Base-by-base conservation (phyloP, 177 flowering plant genomes). In the Tripterygium wilfordii region DNA sequence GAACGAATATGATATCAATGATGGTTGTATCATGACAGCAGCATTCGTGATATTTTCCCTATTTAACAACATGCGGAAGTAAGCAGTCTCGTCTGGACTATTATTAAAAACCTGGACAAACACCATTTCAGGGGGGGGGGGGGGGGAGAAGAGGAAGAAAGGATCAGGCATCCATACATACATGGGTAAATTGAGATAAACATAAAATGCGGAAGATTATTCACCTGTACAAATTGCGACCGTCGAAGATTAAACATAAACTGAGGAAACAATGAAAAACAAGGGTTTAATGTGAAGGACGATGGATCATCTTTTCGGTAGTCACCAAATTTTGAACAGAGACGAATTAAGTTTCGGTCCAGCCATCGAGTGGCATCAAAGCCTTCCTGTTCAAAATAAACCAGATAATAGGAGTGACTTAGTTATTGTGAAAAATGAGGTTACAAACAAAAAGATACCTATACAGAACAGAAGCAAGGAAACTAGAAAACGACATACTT, bases 361-460 rank as follows among this genome's bases (percentile, higher is more conserved):
- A 91, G 61, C 98, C 98, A 91, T 61, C 96, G 75, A 36, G 92
- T 85, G 32, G 98, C 86, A 66, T 91, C 96, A 70, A 91, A 88
- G 17, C 72, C 83, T 63, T 88, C 98, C 98, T 91, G 79, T n/a
- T n/a, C n/a, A n/a, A n/a, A n/a, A n/a, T n/a, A n/a, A n/a, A n/a
- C n/a, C n/a, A n/a, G n/a, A n/a, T n/a, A n/a, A n/a, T n/a, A n/a
- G n/a, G n/a, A n/a, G n/a, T n/a, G n/a, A n/a, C n/a, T n/a, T n/a
- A n/a, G n/a, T n/a, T n/a, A n/a, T n/a, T n/a, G n/a, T n/a, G n/a
- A n/a, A n/a, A n/a, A n/a, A n/a, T n/a, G n/a, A n/a, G n/a, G n/a
- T n/a, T n/a, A n/a, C n/a, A n/a, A n/a, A n/a, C n/a, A n/a, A n/a
- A n/a, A n/a, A n/a, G n/a, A n/a, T n/a, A n/a, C n/a, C n/a, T n/a